Conservation (phyloP, 495 filamentous ascomycete genomes). For the Jackrogersella minutella region DNA sequence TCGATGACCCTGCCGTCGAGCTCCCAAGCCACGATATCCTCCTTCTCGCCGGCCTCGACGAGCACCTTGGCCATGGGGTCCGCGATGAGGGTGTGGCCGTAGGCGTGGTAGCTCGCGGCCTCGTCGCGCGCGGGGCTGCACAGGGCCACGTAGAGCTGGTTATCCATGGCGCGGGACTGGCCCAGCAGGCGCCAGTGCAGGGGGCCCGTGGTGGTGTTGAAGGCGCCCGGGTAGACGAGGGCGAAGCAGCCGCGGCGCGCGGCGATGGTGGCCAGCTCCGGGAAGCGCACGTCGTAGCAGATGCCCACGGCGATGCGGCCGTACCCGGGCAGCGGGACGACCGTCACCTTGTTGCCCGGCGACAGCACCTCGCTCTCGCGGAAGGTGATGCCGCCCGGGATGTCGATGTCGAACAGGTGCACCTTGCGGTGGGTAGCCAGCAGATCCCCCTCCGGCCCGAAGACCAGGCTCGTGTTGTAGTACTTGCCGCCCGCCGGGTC, state of each 20-base stretch:
- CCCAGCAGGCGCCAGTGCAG: constrained; percentile 90
- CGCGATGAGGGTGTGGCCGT: constrained; percentile 86
- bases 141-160: constrained; percentile 92
- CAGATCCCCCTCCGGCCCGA: constrained; percentile 77
- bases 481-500: constrained; percentile 67
- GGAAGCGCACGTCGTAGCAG: constrained; percentile 97
- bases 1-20: constrained; percentile 75
- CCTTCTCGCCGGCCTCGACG: constrained; percentile 73
- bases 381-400: constrained; percentile 93
- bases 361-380: constrained; percentile 87
- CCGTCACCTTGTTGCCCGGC: constrained; percentile 80
- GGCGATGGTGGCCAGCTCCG: constrained; percentile 90
- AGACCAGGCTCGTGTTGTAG: constrained; percentile 91
- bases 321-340: constrained; percentile 85
- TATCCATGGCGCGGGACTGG: constrained; percentile 87
- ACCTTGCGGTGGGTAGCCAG: constrained; percentile 90
- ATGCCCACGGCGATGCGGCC: constrained; percentile 87
- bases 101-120: constrained; percentile 83
- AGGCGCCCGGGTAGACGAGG: constrained; percentile 91
- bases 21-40: constrained; percentile 80
- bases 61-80: constrained; percentile 89
- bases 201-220: constrained; percentile 91
- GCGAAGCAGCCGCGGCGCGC: constrained; percentile 77
- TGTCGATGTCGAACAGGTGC: constrained; percentile 99
- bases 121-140: constrained; percentile 90